Evolutionary conservation across 495 filamentous ascomycete genomes (phyloP), one percentile per base, ranked within the genome.

Genomic region (Penicillium daleae): DNA sequence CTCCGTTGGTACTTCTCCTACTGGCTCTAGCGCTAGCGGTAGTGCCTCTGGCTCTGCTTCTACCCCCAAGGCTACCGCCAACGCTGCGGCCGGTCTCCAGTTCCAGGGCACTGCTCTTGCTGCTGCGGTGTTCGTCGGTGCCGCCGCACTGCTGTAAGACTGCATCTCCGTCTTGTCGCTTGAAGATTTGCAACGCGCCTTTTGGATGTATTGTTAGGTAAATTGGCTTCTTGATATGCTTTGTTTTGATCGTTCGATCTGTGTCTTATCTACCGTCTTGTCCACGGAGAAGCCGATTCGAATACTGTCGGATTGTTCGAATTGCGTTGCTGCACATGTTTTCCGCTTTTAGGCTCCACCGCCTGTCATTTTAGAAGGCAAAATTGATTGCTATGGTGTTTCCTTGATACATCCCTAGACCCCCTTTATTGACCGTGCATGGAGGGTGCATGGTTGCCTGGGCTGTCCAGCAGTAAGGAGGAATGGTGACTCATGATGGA

Each of bases 41-140:
- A 9, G 48, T 35, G 12, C 29, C 37, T 27, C 54, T 31, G 60
- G 55, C 17, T 60, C 65, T 4, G 42, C 52, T 31, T 39, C 46
- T 0, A n/a, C 46, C 12, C 27, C 62, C 13, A 21, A 40, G 8
- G 59, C 58, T 50, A 62, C 50, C 17, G 32, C 33, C 33, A 68
- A 60, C 42, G 68, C 68, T 54, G 42, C 56, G 3, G 59, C 56
- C 27, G 68, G 72, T 53, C 67, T 66, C n/a, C 70, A 78, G 56
- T 63, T 77, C 56, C 74, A 73, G 37, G 70, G 70, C 49, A 75
- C 74, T 27, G 70, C 73, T 10, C 68, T 80, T 61, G 74, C 66
- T 54, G 77, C 77, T 35, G 76, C 74, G 22, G 63, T 80, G 17
- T 79, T 79, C 56, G 57, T 76, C 26, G 77, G 76, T 6, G 73